phyloP scores from a whole-genome alignment of 805 yeast genomes.

The Candida saitoana region DNA sequence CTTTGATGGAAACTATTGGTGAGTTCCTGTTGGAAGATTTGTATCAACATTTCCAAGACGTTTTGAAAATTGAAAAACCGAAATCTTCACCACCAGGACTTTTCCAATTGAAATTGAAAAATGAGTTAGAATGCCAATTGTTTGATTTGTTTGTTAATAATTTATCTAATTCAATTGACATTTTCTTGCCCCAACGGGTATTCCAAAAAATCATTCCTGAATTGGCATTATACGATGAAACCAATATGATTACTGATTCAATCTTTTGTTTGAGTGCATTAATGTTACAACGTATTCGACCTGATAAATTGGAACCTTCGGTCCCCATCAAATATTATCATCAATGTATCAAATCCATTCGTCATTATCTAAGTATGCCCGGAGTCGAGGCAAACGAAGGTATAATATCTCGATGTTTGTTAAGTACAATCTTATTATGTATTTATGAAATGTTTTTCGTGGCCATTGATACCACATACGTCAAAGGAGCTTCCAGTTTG shows the following conservation, averaged over 20 bases:
- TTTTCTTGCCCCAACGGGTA: slow-evolving; percentile 25
- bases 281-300: slow-evolving; percentile 27
- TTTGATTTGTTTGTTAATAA: slow-evolving; percentile 31
- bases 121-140: slow-evolving; percentile 25
- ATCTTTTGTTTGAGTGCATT: slow-evolving; percentile 36
- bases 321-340: slow-evolving; percentile 36
- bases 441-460: slow-evolving; percentile 37
- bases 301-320: slow-evolving; percentile 25
- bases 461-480: slow-evolving; percentile 34
- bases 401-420: slow-evolving; percentile 30
- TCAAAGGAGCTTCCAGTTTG: slow-evolving; percentile 34
- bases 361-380: slow-evolving; percentile 25
- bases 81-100: slow-evolving; percentile 7
- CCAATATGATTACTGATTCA: slow-evolving; percentile 34
- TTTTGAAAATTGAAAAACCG: slow-evolving; percentile 16
- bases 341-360: slow-evolving; percentile 28
- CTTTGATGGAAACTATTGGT: slow-evolving; percentile 9
- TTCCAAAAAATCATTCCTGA: slow-evolving; percentile 31
- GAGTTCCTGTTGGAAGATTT: slow-evolving; percentile 23
- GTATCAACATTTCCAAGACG: slow-evolving; percentile 19
- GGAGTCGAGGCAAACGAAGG: slow-evolving; percentile 23
- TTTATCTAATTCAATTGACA: slow-evolving; percentile 28
- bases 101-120: slow-evolving; percentile 12
- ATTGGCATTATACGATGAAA: slow-evolving; percentile 35
- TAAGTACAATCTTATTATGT: slow-evolving; percentile 35